Conservation (phyloP, 805 yeast genomes). For the Debaryomyces prosopidis region DNA sequence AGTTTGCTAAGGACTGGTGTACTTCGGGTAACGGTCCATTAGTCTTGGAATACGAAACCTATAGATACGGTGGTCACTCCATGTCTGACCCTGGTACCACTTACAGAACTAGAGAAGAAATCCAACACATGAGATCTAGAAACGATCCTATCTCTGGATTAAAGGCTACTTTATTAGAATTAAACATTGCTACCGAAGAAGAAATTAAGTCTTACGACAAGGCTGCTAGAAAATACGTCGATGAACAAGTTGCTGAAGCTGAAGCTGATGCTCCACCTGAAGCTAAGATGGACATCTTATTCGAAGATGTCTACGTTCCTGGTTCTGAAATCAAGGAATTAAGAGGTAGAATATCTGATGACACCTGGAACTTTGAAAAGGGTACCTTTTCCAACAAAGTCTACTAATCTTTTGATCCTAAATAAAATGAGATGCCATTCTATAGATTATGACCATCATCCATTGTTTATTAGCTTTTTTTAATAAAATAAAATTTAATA, state of each 20-base stretch:
- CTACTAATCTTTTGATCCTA: constrained; percentile 25
- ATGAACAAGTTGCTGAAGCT: constrained; percentile 90
- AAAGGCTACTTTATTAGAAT: constrained; percentile 80
- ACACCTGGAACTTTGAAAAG: constrained; percentile 80
- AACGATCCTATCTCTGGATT: constrained; percentile 97
- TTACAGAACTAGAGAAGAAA: constrained; percentile 99
- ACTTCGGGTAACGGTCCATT: constrained; percentile 93
- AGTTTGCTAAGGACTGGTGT: constrained; percentile 96
- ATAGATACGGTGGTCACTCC: constrained; percentile 99
- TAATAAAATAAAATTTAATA: neutral
- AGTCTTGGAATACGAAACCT: constrained; percentile 95
- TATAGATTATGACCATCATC: neutral
- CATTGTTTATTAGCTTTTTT: neutral
- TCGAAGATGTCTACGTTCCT: constrained; percentile 94
- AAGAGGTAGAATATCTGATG: constrained; percentile 96
- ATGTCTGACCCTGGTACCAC: constrained; percentile 99
- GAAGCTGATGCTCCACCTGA: constrained; percentile 95
- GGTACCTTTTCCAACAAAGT: constrained; percentile 47
- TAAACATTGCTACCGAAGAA: constrained; percentile 86
- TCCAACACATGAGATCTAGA: constrained; percentile 98
- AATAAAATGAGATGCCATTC: neutral
- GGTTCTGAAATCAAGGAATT: constrained; percentile 90
- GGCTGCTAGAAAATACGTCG: constrained; percentile 93
- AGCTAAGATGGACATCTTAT: constrained; percentile 89
- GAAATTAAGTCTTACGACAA: constrained; percentile 94